Evolutionary conservation across 2,329 filamentous ascomycete genomes (phyloP).

Genomic region (Diaporthe vaccinii): DNA sequence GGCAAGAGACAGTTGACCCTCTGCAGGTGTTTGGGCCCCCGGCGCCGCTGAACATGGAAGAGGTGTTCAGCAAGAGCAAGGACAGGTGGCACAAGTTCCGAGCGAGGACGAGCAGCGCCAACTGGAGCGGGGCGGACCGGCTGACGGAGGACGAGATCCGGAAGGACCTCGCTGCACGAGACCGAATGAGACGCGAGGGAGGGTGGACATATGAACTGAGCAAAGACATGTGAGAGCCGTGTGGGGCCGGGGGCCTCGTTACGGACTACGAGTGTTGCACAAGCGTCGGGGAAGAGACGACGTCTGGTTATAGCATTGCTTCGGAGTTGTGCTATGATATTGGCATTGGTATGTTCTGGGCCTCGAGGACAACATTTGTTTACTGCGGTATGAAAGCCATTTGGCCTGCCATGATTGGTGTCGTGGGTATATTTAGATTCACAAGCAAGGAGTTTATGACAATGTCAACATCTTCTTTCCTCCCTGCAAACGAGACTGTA

Average conservation of each 20-base stretch:
- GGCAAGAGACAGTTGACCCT: conserved; percentile 89
- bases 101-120: conserved; percentile 91
- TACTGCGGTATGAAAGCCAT: neutral
- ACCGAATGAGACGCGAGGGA: conserved; percentile 84
- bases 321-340: conserved; percentile 25
- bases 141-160: conserved; percentile 90
- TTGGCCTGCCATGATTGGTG: neutral
- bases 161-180: conserved; percentile 83
- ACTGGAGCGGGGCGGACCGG: conserved; percentile 87
- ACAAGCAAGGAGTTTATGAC: conserved; percentile 12
- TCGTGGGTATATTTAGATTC: conserved; percentile 22
- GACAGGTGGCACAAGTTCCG: conserved; percentile 90
- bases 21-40: conserved; percentile 90
- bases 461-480: conserved; percentile 19
- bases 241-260: neutral
- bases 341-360: conserved; percentile 18
- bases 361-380: neutral
- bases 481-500: conserved; percentile 7
- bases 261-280: neutral
- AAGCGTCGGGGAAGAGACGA: neutral
- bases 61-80: conserved; percentile 92
- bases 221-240: conserved; percentile 56
- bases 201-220: conserved; percentile 83
- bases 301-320: conserved; percentile 26
- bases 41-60: conserved; percentile 91